These are phyloP conservation scores for Cudoniella acicularis DNA, from an alignment of 495 filamentous ascomycete species.

Conservation along the genomic window DNA sequence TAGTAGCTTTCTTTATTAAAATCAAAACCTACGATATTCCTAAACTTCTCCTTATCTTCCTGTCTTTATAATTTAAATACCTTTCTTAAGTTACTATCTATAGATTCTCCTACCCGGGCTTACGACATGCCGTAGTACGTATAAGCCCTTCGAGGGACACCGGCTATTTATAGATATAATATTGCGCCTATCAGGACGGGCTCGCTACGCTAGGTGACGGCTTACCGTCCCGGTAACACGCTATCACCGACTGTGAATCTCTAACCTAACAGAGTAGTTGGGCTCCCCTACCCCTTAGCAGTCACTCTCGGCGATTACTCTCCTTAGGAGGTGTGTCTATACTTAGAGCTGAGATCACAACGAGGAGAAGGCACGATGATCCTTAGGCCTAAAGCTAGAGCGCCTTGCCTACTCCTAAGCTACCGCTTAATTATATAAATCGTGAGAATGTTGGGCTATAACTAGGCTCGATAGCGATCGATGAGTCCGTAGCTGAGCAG, in stretches of 20 bases:
- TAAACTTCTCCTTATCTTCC: background rate
- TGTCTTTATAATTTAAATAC: conserved; percentile 4
- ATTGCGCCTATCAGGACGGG: background rate
- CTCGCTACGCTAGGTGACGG: background rate
- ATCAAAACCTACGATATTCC: conserved; percentile 1
- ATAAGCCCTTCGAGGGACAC: background rate
- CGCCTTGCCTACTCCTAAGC: background rate
- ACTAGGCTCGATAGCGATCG: background rate
- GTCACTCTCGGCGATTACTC: background rate
- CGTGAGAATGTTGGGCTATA: background rate
- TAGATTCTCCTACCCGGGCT: background rate
- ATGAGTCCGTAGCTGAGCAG: conserved; percentile 2
- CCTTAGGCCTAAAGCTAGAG: background rate
- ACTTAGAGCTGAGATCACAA: background rate
- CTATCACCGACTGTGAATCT: background rate
- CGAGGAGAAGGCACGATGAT: background rate
- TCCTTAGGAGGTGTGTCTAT: background rate
- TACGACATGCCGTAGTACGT: background rate
- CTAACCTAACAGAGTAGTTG: background rate
- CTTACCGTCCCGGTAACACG: background rate
- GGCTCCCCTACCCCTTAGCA: background rate
- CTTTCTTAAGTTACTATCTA: conserved; percentile 1
- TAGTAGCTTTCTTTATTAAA: conserved; percentile 4
- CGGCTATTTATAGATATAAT: background rate
- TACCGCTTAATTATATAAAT: background rate